These are phyloP conservation scores for Senna siamea DNA, from an alignment of 306 rosid species.

Conservation along the genomic window DNA sequence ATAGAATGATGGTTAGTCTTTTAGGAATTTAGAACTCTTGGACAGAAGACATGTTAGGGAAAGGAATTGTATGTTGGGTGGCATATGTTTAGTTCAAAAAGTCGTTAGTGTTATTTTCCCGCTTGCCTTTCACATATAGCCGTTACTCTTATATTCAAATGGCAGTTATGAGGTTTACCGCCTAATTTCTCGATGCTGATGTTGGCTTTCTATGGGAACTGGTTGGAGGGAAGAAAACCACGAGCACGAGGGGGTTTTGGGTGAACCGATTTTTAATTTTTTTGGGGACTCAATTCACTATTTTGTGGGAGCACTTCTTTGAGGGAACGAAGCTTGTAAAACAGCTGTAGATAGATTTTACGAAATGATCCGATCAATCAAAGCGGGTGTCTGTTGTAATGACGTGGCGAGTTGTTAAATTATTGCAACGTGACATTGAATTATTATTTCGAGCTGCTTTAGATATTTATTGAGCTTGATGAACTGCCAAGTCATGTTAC, in stretches of 20 bases:
- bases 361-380: conserved; percentile 41
- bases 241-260: neutral
- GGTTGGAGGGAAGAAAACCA: conserved; percentile 58
- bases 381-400: conserved; percentile 34
- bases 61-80: conserved; percentile 55
- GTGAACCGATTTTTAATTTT: neutral
- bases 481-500: conserved; percentile 34
- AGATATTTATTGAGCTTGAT: conserved; percentile 27
- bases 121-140: conserved; percentile 56
- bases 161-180: conserved; percentile 72
- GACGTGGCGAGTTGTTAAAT: conserved; percentile 47
- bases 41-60: conserved; percentile 53
- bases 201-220: conserved; percentile 42
- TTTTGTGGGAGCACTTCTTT: conserved; percentile 41
- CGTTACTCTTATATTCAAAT: conserved; percentile 71
- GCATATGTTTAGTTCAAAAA: conserved; percentile 66
- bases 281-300: conserved; percentile 12
- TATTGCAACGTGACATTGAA: conserved; percentile 38
- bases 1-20: conserved; percentile 48
- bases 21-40: conserved; percentile 64
- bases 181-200: conserved; percentile 42
- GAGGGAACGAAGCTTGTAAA: conserved; percentile 43
- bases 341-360: conserved; percentile 42
- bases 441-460: conserved; percentile 4
- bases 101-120: conserved; percentile 59